Conservation (phyloP, 805 yeast genomes). For the Saturnispora gosingensis region DNA sequence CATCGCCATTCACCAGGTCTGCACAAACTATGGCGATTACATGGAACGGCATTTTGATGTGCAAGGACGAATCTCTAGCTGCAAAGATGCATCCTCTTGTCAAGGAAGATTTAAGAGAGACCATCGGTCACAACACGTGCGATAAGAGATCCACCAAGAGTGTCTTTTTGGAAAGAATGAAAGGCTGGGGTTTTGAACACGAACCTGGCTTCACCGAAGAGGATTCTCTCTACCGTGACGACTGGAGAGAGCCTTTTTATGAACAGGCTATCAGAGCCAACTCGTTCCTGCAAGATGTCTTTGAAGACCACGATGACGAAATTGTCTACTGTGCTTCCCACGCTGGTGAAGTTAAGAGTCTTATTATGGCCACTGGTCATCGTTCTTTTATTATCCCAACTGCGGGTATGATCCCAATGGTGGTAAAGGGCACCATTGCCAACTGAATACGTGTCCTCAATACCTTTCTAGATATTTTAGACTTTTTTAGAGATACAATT, state of each 20-base stretch:
- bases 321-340: slow-evolving; percentile 47
- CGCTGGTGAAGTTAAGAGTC: slow-evolving; percentile 49
- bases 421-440: slow-evolving; percentile 35
- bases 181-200: slow-evolving; percentile 31
- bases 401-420: slow-evolving; percentile 56
- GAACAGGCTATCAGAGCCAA: slow-evolving; percentile 45
- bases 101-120: slow-evolving; percentile 48
- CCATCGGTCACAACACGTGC: slow-evolving; percentile 50
- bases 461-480: not conserved
- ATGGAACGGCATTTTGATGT: slow-evolving; percentile 33
- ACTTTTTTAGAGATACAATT: no score
- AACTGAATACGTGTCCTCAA: not conserved
- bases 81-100: slow-evolving; percentile 22
- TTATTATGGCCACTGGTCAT: slow-evolving; percentile 43
- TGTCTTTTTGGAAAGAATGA: slow-evolving; percentile 31
- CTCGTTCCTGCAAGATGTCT: slow-evolving; percentile 32
- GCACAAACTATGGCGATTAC: slow-evolving; percentile 47
- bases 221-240: slow-evolving; percentile 37
- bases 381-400: slow-evolving; percentile 51
- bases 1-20: slow-evolving; percentile 58
- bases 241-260: slow-evolving; percentile 38
- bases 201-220: slow-evolving; percentile 39
- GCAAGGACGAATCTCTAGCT: slow-evolving; percentile 16
- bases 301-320: slow-evolving; percentile 27
- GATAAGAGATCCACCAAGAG: slow-evolving; percentile 42